These are phyloP conservation scores for Claviceps paspali DNA, from an alignment of 2,329 filamentous ascomycete genomes.

Conservation along the genomic window DNA sequence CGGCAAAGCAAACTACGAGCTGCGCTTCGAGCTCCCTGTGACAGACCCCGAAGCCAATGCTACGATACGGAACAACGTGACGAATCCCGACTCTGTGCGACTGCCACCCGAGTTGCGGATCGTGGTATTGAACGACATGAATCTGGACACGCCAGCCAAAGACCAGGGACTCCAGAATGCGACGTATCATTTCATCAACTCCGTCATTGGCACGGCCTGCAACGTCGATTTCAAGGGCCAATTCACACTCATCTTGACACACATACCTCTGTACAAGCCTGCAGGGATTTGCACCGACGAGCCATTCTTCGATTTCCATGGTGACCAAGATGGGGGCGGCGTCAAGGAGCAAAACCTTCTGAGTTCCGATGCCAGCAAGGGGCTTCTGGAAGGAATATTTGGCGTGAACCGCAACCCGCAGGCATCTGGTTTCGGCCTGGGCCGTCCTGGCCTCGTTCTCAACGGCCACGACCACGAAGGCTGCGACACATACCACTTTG, in stretches of 20 bases:
- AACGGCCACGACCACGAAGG: constrained; percentile 94
- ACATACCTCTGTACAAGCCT: constrained; percentile 79
- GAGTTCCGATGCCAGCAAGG: constrained; percentile 52
- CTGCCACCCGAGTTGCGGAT: constrained; percentile 59
- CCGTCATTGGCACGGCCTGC: constrained; percentile 45
- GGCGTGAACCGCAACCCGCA: constrained; percentile 52
- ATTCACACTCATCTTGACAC: constrained; percentile 77
- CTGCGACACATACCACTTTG: constrained; percentile 76
- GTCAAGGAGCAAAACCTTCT: constrained; percentile 88
- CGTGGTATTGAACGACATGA: constrained; percentile 82
- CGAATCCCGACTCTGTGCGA: constrained; percentile 30
- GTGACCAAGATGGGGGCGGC: constrained; percentile 47
- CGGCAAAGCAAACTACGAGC: constrained; percentile 81
- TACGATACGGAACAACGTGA: constrained; percentile 25
- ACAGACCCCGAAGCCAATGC: constrained; percentile 22
- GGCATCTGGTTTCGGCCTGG: constrained; percentile 45
- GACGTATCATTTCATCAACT: constrained; percentile 65
- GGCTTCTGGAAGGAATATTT: constrained; percentile 72
- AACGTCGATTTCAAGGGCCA: constrained; percentile 46
- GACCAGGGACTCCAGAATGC: constrained; percentile 52
- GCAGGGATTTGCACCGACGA: constrained; percentile 69
- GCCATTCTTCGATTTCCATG: constrained; percentile 70
- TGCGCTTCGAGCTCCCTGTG: constrained; percentile 51
- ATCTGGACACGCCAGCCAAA: constrained; percentile 71
- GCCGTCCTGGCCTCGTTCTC: constrained; percentile 62